Evolutionary conservation across 2,329 filamentous ascomycete species (phyloP).

Genomic region (Periglandula ipomoeae): DNA sequence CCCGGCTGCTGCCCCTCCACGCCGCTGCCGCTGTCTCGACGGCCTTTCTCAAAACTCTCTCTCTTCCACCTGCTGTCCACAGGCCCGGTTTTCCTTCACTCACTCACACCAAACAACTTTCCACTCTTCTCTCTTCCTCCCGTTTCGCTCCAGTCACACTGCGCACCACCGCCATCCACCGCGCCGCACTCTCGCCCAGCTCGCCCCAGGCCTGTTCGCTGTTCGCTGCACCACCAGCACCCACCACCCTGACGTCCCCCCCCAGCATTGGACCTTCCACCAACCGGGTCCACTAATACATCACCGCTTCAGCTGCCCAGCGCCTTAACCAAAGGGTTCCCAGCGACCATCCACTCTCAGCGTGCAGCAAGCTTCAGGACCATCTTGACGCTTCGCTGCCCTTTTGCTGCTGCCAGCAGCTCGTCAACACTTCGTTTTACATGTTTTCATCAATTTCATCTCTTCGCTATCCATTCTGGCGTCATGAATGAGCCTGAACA

Average conservation of each 20-base stretch:
- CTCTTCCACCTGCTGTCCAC: conserved; percentile 2
- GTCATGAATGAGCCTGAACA: conserved; percentile 50
- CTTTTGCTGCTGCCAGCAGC: conserved; percentile 8
- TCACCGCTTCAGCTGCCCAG: neutral
- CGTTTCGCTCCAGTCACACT: neutral
- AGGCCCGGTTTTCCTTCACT: neutral
- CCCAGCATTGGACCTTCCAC: neutral
- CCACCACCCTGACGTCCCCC: neutral
- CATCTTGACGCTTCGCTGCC: neutral
- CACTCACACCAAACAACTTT: neutral
- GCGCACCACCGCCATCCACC: too few relatives aligned
- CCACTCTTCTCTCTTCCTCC: neutral
- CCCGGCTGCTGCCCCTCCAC: neutral
- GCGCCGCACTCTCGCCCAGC: neutral
- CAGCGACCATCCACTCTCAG: too few relatives aligned
- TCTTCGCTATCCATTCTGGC: conserved; percentile 29
- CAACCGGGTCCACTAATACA: conserved; percentile 1
- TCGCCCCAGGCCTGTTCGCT: too few relatives aligned
- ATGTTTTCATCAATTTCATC: conserved; percentile 34
- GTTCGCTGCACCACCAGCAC: neutral
- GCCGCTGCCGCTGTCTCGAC: neutral
- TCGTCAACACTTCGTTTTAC: conserved; percentile 26
- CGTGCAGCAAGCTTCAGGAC: too few relatives aligned
- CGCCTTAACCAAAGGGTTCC: neutral
- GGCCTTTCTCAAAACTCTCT: neutral